These are phyloP conservation scores for Calonectria pseudoreteaudii DNA, from an alignment of 2,329 filamentous ascomycete species.

Conservation along the genomic window DNA sequence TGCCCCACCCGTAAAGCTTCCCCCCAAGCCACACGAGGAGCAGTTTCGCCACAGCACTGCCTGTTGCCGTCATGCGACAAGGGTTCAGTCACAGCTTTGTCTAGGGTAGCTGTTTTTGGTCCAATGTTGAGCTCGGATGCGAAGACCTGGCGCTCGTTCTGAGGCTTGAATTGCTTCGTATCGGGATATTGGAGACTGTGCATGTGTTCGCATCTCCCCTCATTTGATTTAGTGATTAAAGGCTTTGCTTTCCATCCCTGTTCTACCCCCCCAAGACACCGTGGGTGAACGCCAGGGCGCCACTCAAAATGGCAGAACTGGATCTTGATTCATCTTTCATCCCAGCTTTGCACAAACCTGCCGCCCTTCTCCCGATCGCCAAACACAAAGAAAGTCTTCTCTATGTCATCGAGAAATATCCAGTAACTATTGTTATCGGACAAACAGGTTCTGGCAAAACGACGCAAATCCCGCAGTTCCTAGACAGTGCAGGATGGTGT, in stretches of 20 bases:
- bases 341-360: constrained; percentile 86
- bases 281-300: not conserved
- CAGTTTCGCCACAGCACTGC: constrained; percentile 39
- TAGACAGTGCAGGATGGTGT: constrained; percentile 91
- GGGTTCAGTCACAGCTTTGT: not conserved
- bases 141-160: not conserved
- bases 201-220: not conserved
- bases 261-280: not conserved
- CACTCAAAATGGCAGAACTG: constrained; percentile 63
- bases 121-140: not conserved
- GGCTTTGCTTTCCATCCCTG: not conserved
- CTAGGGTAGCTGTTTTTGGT: constrained; percentile 14
- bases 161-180: not conserved
- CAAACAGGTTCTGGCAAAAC: constrained; percentile 97
- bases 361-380: constrained; percentile 86
- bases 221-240: not conserved
- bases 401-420: constrained; percentile 86
- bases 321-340: constrained; percentile 73
- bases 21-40: constrained; percentile 36
- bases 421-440: constrained; percentile 89
- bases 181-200: not conserved
- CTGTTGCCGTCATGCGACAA: constrained; percentile 25
- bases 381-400: constrained; percentile 83
- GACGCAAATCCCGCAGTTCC: constrained; percentile 93
- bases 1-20: constrained; percentile 47